Percentiles rank a stretch among this genome's conserved stretches.
Conservation (phyloP, 2,329 filamentous ascomycete genomes). For the Dichotomopilus funicola region DNA sequence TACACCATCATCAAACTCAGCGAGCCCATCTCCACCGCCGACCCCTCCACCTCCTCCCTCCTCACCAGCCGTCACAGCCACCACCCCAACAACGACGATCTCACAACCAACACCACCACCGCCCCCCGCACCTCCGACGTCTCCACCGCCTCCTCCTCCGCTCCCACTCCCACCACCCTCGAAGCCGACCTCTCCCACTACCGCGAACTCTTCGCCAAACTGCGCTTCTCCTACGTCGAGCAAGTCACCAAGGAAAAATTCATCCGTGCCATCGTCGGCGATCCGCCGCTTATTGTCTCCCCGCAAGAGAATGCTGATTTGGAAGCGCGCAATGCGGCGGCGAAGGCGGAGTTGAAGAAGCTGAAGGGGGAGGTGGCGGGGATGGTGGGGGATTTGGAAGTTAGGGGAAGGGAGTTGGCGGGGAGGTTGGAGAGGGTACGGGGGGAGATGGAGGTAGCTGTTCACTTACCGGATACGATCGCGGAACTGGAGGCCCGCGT, state of each 20-base stretch:
- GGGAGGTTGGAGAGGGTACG: conserved; percentile 45
- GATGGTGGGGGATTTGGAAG: conserved; percentile 67
- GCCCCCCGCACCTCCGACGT: conserved; percentile 61
- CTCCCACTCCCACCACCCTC: conserved; percentile 66
- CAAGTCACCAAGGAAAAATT: conserved; percentile 99
- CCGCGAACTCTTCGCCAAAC: conserved; percentile 89
- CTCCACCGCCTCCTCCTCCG: conserved; percentile 50
- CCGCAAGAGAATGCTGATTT: conserved; percentile 74
- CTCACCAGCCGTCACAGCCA: conserved; percentile 26
- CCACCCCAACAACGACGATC: conserved; percentile 23
- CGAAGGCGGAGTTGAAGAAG: conserved; percentile 70
- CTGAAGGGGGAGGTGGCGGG: conserved; percentile 73
- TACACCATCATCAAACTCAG: conserved; percentile 72
- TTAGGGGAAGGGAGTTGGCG: conserved; percentile 52
- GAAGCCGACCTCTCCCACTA: conserved; percentile 84
- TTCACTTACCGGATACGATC: conserved; percentile 46
- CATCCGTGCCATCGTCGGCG: conserved; percentile 83
- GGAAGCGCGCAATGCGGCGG: conserved; percentile 59
- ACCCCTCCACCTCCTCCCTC: conserved; percentile 30
- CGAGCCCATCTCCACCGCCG: conserved; percentile 60
- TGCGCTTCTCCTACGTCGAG: conserved; percentile 95
- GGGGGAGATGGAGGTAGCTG: conserved; percentile 41
- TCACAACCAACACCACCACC: conserved; percentile 28
- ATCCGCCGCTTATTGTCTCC: conserved; percentile 79
- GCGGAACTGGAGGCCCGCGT: conserved; percentile 35